A percentile compares a stretch with the other conserved stretches of the same genome.
phyloP scores from a whole-genome alignment of 169 alveolate genomes.

The Perkinsus chesapeaki region DNA sequence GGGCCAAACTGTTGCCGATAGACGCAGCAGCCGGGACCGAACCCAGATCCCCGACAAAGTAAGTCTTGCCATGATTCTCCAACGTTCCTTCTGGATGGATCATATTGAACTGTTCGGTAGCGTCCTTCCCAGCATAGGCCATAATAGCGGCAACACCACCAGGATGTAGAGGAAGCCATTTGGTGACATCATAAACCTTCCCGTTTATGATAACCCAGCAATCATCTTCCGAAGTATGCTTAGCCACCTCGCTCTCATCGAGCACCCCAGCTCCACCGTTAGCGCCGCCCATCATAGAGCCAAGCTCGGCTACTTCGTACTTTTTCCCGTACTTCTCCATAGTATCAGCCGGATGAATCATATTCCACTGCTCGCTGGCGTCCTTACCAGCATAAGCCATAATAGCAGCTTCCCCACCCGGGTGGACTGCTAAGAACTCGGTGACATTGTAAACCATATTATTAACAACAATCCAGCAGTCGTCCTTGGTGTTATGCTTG shows the following conservation, averaged over 20 bases:
- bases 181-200: constrained; percentile 54
- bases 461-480: constrained; percentile 52
- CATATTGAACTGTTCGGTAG: neutral
- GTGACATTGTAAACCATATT: constrained; percentile 56
- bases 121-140: constrained; percentile 42
- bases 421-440: constrained; percentile 43
- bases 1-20: neutral
- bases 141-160: constrained; percentile 52
- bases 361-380: neutral
- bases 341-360: neutral
- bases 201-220: constrained; percentile 58
- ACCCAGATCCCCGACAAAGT: neutral
- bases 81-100: constrained; percentile 21
- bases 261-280: neutral
- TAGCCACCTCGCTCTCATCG: constrained; percentile 26
- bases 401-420: constrained; percentile 42
- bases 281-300: neutral
- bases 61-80: constrained; percentile 25
- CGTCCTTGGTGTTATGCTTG: constrained; percentile 35
- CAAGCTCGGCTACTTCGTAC: neutral
- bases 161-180: constrained; percentile 49
- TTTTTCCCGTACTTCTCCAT: neutral
- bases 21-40: neutral
- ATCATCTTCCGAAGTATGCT: constrained; percentile 43
- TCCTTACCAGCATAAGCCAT: constrained; percentile 10